phyloP scores from a whole-genome alignment of 2,329 filamentous ascomycete species.

The Apiospora sp. region DNA sequence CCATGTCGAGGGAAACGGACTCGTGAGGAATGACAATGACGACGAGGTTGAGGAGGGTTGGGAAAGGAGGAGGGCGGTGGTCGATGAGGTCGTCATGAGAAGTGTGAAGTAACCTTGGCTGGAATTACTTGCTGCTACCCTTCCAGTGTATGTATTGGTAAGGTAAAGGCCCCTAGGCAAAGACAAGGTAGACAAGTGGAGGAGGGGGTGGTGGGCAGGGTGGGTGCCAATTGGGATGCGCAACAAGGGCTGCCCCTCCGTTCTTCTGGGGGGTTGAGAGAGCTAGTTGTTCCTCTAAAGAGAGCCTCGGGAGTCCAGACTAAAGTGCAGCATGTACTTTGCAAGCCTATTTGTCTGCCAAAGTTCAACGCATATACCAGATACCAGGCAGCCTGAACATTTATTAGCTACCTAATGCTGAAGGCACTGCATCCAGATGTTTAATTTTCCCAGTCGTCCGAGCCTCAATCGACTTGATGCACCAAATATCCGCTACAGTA shows the following conservation, averaged over 20 bases:
- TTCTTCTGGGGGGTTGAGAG: conserved; percentile 4
- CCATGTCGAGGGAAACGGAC: conserved; percentile 48
- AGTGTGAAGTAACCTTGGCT: conserved; percentile 1
- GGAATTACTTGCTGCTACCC: conserved; percentile 12
- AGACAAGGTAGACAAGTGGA: conserved; percentile 10
- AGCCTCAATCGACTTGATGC: not conserved
- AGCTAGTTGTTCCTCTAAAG: conserved; percentile 10
- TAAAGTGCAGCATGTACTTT: not conserved
- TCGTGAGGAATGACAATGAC: conserved; percentile 30
- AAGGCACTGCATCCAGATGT: not conserved
- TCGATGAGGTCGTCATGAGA: conserved; percentile 33
- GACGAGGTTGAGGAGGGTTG: conserved; percentile 27
- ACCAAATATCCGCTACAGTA: not conserved
- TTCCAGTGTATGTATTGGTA: conserved; percentile 1
- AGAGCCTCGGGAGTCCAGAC: not conserved
- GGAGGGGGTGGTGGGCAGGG: conserved; percentile 10
- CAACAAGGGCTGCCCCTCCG: conserved; percentile 19
- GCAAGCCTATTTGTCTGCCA: too few relatives aligned
- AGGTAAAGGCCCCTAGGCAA: conserved; percentile 4
- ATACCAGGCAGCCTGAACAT: not conserved
- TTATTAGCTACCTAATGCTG: not conserved
- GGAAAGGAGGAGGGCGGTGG: conserved; percentile 15
- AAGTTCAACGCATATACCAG: too few relatives aligned
- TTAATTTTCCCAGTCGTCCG: not conserved
- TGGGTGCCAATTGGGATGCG: conserved; percentile 20